These are phyloP conservation scores for Colletotrichum horii DNA, from an alignment of 2,329 filamentous ascomycete genomes.

Conservation along the genomic window DNA sequence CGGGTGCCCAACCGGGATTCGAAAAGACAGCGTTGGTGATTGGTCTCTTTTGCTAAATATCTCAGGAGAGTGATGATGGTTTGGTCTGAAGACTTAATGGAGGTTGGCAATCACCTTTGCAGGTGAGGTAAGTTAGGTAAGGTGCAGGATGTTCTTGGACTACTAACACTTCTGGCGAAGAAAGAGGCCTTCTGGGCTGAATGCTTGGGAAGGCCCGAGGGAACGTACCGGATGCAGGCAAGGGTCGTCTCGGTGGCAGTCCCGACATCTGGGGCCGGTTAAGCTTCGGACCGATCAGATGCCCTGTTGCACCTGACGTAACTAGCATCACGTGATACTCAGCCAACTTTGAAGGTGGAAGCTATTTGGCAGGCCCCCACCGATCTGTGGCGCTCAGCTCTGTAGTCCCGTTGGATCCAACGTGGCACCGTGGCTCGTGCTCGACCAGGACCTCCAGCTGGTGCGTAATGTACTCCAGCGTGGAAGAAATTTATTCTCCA, in stretches of 20 bases:
- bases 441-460: conserved; percentile 11
- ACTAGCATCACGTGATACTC: background rate
- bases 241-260: conserved; percentile 5
- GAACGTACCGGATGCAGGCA: conserved; percentile 14
- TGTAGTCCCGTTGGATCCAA: background rate
- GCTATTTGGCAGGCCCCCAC: background rate
- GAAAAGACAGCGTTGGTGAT: background rate
- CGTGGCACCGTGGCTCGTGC: conserved; percentile 20
- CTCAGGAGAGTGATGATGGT: background rate
- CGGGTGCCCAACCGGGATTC: background rate
- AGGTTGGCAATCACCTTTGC: background rate
- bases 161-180: background rate
- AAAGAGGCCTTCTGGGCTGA: conserved; percentile 1
- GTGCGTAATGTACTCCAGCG: conserved; percentile 21
- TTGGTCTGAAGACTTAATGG: background rate
- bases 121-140: background rate
- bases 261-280: background rate
- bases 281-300: conserved; percentile 12
- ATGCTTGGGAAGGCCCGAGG: background rate
- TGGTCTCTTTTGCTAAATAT: background rate
- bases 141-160: background rate
- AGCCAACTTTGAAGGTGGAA: background rate
- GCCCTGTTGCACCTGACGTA: background rate
- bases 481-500: conserved; percentile 27
- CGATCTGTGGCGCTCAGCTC: conserved; percentile 1